Evolutionary conservation across 2,329 filamentous ascomycete genomes (phyloP).

Genomic region (Beauveria sp.): DNA sequence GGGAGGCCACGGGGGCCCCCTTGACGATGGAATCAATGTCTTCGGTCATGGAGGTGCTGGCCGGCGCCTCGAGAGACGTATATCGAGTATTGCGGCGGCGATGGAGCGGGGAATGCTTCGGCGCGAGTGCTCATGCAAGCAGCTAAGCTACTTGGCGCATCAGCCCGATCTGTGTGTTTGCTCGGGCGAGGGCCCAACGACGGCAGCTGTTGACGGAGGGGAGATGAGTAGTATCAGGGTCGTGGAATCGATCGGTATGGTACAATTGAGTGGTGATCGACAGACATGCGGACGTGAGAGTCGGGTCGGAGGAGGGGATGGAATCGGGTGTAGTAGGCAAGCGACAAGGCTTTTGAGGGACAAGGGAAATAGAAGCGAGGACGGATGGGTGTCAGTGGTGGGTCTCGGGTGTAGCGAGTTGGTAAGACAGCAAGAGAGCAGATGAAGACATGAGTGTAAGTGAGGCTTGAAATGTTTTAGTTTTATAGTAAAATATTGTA

Average conservation of each 20-base stretch:
- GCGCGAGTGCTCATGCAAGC: not conserved
- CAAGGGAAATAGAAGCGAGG: not conserved
- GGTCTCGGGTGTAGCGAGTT: not conserved
- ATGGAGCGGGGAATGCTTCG: not conserved
- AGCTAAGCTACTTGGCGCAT: not conserved
- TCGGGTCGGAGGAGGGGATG: not conserved
- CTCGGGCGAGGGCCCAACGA: not conserved
- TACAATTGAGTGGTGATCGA: not conserved
- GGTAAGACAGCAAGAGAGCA: too few species aligned
- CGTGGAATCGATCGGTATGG: not conserved
- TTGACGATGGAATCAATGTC: slow-evolving; percentile 86
- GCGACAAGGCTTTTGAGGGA: not conserved
- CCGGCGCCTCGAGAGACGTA: not conserved
- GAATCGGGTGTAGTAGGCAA: not conserved
- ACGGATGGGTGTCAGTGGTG: not conserved
- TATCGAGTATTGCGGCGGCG: not conserved
- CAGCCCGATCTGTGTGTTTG: not conserved
- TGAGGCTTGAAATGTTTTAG: too few species aligned
- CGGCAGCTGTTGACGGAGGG: not conserved
- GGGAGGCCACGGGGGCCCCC: slow-evolving; percentile 36
- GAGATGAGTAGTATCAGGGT: not conserved
- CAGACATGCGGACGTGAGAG: not conserved
- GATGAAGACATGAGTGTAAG: too few species aligned
- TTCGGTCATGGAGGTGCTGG: slow-evolving; percentile 46
- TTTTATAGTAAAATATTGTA: too few species aligned